Percentiles rank a stretch among this genome's conserved stretches.
Evolutionary conservation across 306 rosid genomes (phyloP).

Genomic region (Ormosia semicastrata): DNA sequence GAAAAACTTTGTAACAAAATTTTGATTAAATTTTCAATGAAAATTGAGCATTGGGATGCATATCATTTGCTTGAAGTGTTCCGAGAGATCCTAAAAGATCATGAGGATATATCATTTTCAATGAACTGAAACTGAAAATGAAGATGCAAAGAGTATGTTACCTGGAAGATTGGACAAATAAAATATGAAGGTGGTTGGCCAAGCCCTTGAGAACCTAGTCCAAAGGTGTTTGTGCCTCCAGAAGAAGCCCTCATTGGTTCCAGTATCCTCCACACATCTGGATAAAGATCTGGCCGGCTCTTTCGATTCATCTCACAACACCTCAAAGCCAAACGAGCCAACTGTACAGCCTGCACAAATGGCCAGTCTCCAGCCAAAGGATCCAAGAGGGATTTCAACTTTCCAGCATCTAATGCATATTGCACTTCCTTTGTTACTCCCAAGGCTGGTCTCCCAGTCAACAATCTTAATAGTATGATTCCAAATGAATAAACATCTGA

Average conservation of each 20-base stretch:
- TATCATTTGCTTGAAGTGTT: background rate
- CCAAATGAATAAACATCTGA: slow-evolving; percentile 96
- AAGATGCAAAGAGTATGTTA: slow-evolving; percentile 28
- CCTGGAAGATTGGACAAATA: slow-evolving; percentile 83
- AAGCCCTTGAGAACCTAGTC: slow-evolving; percentile 50
- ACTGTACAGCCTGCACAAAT: slow-evolving; percentile 61
- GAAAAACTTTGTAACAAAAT: background rate
- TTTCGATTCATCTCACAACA: slow-evolving; percentile 68
- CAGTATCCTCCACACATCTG: slow-evolving; percentile 77
- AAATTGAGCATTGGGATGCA: background rate
- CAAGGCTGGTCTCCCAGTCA: slow-evolving; percentile 75
- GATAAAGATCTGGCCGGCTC: slow-evolving; percentile 63
- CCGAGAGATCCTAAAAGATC: background rate
- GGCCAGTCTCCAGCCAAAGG: slow-evolving; percentile 99
- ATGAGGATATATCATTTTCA: background rate
- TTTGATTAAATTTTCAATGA: background rate
- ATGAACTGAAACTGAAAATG: background rate
- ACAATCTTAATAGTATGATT: slow-evolving; percentile 56
- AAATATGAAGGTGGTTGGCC: slow-evolving; percentile 69
- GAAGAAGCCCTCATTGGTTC: slow-evolving; percentile 73
- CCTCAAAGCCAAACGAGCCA: slow-evolving; percentile 70
- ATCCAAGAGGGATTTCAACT: slow-evolving; percentile 60
- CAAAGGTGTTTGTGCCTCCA: slow-evolving; percentile 38
- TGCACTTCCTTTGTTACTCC: slow-evolving; percentile 62
- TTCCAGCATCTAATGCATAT: slow-evolving; percentile 52